Evolutionary conservation across 192 early-diverging fungal genomes (phyloP), one percentile per base, ranked within the genome.

Genomic region (Entophlyctis helioformis): DNA sequence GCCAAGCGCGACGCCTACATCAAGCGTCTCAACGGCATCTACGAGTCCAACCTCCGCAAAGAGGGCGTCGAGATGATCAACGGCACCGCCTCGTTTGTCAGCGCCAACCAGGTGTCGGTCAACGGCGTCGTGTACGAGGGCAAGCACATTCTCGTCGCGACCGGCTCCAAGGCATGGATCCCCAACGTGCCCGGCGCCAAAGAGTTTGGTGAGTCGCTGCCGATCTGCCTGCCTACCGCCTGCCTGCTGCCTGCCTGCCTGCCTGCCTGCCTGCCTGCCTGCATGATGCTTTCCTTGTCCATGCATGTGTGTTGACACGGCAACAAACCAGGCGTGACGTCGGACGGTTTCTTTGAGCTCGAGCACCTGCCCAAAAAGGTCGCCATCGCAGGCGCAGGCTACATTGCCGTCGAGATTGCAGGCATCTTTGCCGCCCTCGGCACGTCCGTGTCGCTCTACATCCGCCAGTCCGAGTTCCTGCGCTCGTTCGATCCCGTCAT

Each of bases 351-450:
- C 70, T 98, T 98, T 72, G 85, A 91, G 26, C 70, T 98, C 32
- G 81, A 89, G 48, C 47, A 82, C 24, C 77, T 89, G 61, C 95
- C 95, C 39, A 89, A 91, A 70, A 79, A 82, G 59, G 86, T 93
- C n/a, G 74, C 81, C 18, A 81, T 91, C 20, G 78, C 85, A 20
- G 88, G 88, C 22, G 85, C 88, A 8, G 89, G 93, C 2, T 98
- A 98, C 60, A 98, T 98, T 64, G 96, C 87, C 48, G 66, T 98
- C 39, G 96, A 98, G 58, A 66, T 98, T 9, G 92, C 89, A 7
- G 89, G 91, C 27, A 86, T 98, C 48, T 91, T 96, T 65, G 63
- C 84, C 45, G 65, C 81, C 28, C 71, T 96, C n/a, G 96, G 96
- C 39, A 62, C 84, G 1, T 66, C 91, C 22, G 83, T 85, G 26